Percentiles rank a stretch among this genome's conserved stretches.
phyloP scores from a whole-genome alignment of 2,329 filamentous ascomycete genomes.

The Fusarium hostae region DNA sequence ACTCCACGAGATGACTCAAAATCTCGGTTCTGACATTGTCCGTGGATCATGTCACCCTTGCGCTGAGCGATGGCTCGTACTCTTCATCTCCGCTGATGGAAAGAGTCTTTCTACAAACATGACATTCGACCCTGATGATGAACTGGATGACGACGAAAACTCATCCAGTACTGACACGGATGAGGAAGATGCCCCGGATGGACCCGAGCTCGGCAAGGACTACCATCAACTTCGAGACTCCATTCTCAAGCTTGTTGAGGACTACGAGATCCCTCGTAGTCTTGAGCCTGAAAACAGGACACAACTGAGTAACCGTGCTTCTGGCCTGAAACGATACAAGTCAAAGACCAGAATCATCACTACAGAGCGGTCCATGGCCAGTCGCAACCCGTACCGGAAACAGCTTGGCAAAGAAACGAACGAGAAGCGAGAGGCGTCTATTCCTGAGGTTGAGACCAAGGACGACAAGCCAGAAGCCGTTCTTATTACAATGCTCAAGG shows the following conservation, averaged over 20 bases:
- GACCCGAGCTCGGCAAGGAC: constrained; percentile 77
- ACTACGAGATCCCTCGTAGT: constrained; percentile 81
- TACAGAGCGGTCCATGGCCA: constrained; percentile 62
- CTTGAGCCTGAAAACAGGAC: constrained; percentile 69
- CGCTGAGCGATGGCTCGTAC: constrained; percentile 82
- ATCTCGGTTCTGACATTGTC: constrained; percentile 70
- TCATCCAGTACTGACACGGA: constrained; percentile 70
- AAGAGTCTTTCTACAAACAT: constrained; percentile 75
- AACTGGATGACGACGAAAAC: constrained; percentile 72
- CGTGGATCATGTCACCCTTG: constrained; percentile 81
- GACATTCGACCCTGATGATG: constrained; percentile 76
- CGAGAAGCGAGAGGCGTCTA: constrained; percentile 13
- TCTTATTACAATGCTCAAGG: constrained; percentile 78
- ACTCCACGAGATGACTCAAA: constrained; percentile 76
- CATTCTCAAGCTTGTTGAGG: constrained; percentile 81
- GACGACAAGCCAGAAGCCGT: constrained; percentile 61
- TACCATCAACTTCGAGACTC: constrained; percentile 85
- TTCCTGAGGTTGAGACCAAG: constrained; percentile 31
- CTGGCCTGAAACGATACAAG: constrained; percentile 67
- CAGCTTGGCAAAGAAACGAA: constrained; percentile 38
- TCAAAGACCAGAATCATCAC: constrained; percentile 69
- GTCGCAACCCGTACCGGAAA: constrained; percentile 68
- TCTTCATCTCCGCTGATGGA: constrained; percentile 81
- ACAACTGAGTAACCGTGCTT: constrained; percentile 77
- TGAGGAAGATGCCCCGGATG: constrained; percentile 69